These are phyloP conservation scores for Ogataea philodendri DNA, from an alignment of 805 yeast species.

Conservation along the genomic window DNA sequence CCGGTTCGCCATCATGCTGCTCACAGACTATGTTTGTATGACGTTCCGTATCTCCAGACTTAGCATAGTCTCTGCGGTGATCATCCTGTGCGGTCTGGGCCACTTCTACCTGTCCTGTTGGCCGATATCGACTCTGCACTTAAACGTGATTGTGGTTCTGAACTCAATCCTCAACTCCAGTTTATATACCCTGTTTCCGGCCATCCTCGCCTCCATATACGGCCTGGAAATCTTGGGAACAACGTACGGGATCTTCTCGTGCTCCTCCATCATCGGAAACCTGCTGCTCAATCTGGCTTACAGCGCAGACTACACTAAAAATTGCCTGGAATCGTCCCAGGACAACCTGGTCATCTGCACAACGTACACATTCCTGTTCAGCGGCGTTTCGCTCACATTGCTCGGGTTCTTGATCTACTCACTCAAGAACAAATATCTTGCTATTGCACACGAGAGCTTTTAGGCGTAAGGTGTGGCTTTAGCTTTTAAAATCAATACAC, in stretches of 20 bases:
- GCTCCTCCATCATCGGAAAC: conserved; percentile 57
- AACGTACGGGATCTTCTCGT: conserved; percentile 86
- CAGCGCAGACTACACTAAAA: conserved; percentile 59
- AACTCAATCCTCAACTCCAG: conserved; percentile 59
- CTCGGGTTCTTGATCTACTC: conserved; percentile 25
- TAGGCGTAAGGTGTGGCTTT: conserved; percentile 14
- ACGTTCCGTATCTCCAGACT: conserved; percentile 28
- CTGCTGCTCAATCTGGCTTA: conserved; percentile 58
- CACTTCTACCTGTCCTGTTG: conserved; percentile 31
- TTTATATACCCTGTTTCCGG: conserved; percentile 81
- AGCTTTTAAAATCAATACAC: neutral
- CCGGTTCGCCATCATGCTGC: conserved; percentile 63
- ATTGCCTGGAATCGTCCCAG: conserved; percentile 27
- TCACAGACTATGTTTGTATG: conserved; percentile 57
- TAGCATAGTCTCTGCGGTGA: conserved; percentile 26
- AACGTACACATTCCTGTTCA: conserved; percentile 32
- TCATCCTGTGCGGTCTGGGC: conserved; percentile 27
- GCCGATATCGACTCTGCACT: conserved; percentile 16
- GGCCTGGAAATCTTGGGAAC: conserved; percentile 88
- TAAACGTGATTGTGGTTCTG: conserved; percentile 23
- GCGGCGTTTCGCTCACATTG: conserved; percentile 27
- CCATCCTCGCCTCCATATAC: conserved; percentile 80
- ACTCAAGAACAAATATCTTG: conserved; percentile 24
- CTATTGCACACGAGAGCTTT: conserved; percentile 28
- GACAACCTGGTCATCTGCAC: conserved; percentile 34